Evolutionary conservation across 495 filamentous ascomycete genomes (phyloP), one percentile per base, ranked within the genome.

Genomic region (Daldinia caldariorum): DNA sequence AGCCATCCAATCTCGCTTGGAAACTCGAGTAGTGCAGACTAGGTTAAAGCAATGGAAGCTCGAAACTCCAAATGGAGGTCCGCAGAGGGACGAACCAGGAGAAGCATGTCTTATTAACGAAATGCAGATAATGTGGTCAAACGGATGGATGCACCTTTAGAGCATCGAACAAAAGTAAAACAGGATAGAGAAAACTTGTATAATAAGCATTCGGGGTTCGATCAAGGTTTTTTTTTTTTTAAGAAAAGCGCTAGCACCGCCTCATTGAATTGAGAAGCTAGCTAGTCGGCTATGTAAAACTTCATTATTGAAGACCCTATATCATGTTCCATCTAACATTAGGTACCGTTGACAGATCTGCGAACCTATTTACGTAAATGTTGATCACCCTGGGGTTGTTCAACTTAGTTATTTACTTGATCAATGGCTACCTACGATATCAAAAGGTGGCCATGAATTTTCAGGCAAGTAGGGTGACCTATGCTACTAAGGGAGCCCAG

Each of bases 121-220:
- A 81, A 94, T 94, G 92, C 92, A 95, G 76, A 86, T 95, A 39
- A 79, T 94, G 66, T 84, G 87, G 71, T 68, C 83, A 54, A 91
- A 90, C 76, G 92, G 92, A 16, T 95, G 91, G 92, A 85, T 83
- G 58, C 92, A 94, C 84, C 81, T 93, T 50, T 92, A 78, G 73
- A 59, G 26, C 43, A 66, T 66, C 68, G 47, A 73, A 4, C 37
- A 73, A 58, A 58, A 13, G 31, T 5, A 68, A 62, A 61, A 10
- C 7, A 22, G 9, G 3, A 47, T 47, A 38, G 12, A 43, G 20
- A 9, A 26, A 22, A 37, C 37, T n/a, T n/a, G n/a, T n/a, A 14
- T 13, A 55, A 18, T 34, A 7, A 16, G 22, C 20, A 45, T 34
- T 47, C 9, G 8, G 18, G 0, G 10, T 47, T 47, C n/a, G 43